A percentile compares a stretch with the other conserved stretches of the same genome.
Evolutionary conservation across 108 stramenopile species (phyloP).

Genomic region (Discostella pseudostelligera): DNA sequence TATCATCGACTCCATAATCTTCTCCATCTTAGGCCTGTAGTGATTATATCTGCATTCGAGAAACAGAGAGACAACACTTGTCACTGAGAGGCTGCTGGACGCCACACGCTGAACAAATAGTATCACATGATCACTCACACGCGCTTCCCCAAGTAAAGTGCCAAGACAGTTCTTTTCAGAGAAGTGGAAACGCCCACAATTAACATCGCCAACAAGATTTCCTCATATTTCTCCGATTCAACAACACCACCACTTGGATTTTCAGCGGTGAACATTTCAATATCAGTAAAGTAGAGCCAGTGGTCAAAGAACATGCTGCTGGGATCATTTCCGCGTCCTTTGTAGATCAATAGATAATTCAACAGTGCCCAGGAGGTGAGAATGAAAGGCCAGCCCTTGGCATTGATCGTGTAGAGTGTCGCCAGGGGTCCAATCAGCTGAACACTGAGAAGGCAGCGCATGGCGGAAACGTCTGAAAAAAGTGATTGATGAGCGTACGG

Average conservation of each 20-base stretch:
- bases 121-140: constrained; percentile 22
- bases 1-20: constrained; percentile 51
- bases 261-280: constrained; percentile 50
- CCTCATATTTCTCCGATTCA: constrained; percentile 53
- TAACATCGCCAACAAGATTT: constrained; percentile 58
- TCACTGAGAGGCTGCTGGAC: too few relatives aligned
- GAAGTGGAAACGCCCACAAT: constrained; percentile 59
- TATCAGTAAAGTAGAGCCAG: constrained; percentile 69
- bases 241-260: constrained; percentile 58
- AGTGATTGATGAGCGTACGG: background rate
- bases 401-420: constrained; percentile 67
- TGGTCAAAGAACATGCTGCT: constrained; percentile 23
- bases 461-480: constrained; percentile 34
- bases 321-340: constrained; percentile 24
- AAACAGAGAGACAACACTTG: background rate
- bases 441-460: constrained; percentile 44
- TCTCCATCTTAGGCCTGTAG: constrained; percentile 59
- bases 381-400: constrained; percentile 80
- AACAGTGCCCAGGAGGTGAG: constrained; percentile 56
- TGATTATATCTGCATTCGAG: constrained; percentile 6
- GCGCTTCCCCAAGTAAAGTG: constrained; percentile 62
- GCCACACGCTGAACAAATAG: background rate
- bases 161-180: constrained; percentile 64
- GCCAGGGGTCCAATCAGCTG: constrained; percentile 65
- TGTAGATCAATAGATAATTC: constrained; percentile 64